phyloP scores from a whole-genome alignment of 495 filamentous ascomycete species.

The Aspergillus taichungensis region DNA sequence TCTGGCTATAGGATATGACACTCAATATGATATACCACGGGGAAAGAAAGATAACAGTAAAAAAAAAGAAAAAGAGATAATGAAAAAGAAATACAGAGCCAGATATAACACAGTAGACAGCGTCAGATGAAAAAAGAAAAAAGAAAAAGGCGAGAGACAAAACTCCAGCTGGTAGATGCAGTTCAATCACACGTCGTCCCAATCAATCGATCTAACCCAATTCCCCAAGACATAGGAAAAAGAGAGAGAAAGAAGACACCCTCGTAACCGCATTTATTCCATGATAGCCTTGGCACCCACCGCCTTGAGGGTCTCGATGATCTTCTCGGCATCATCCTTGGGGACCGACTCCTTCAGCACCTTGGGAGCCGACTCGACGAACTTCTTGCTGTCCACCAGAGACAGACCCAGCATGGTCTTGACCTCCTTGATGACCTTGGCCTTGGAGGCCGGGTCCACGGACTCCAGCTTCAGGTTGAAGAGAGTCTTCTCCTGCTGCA shows the following conservation, averaged over 20 bases:
- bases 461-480: conserved; percentile 90
- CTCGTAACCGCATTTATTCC: conserved; percentile 52
- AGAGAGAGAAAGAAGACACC: neutral
- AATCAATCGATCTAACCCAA: conserved; percentile 2
- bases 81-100: conserved; percentile 7
- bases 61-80: conserved; percentile 17
- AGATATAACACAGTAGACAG: conserved; percentile 11
- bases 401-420: conserved; percentile 91
- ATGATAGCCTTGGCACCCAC: conserved; percentile 80
- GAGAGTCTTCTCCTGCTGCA: conserved; percentile 86
- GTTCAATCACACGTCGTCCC: conserved; percentile 8
- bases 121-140: conserved; percentile 3
- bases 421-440: conserved; percentile 99
- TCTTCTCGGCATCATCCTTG: conserved; percentile 99
- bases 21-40: conserved; percentile 15
- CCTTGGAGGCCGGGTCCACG: conserved; percentile 81
- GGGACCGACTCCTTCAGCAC: conserved; percentile 95
- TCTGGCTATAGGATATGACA: conserved; percentile 13
- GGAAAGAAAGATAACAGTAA: conserved; percentile 14
- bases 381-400: conserved; percentile 99
- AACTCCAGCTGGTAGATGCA: conserved; percentile 21
- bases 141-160: conserved; percentile 8
- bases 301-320: conserved; percentile 84
- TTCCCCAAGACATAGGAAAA: neutral
- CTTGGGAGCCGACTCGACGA: conserved; percentile 96